Base-by-base conservation (phyloP, 768 basidiomycete species). In the Boletus patriciae region DNA sequence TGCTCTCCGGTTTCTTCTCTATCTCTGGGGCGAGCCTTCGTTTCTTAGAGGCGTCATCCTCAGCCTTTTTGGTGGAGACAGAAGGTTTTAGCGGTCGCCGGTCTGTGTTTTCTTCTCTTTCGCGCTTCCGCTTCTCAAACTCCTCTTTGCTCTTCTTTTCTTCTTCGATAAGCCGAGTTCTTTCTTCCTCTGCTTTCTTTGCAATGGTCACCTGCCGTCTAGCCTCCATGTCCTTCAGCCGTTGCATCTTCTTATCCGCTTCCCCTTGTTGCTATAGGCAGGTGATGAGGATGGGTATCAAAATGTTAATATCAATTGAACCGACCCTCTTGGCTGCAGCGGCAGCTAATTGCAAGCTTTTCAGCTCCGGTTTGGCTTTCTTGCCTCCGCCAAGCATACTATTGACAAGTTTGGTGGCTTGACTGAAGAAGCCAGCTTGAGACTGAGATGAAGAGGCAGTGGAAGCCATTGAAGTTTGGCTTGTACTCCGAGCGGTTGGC, bases 241-340 rank as follows among this genome's bases (percentile, higher is more conserved):
- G 78, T 12, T 80, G 75, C 1, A 80, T 82, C 71, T 90, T 92
- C 74, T 88, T 92, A 61, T 92, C 92, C 34, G 82, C 80, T 67
- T 92, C 90, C 62, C 90, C 91, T 77, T 95, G 90, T 79, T 95
- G 92, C 95, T 97, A 65, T 40, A 36, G 25, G 27, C 13, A 51
- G 45, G 60, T 50, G 46, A 56, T 62, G 38, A 61, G 53, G 25
- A 40, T 21, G 33, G 12, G 33, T 18, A 25, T 52, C 23, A 58
- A 34, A 29, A 34, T 45, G 25, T 2, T 21, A 37, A 29, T 52
- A 5, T 46, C 1, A 41, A 62, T 54, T 50, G 10, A 50, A 38
- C 77, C n/a, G 18, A 94, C 94, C 87, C 88, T 96, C 77, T 92
- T 95, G 4, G 92, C 92, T 3, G 85, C 90, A 18, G 82, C 82